These are phyloP conservation scores for Botrytis cinerea DNA, from an alignment of 2,329 filamentous ascomycete species.

Conservation along the genomic window DNA sequence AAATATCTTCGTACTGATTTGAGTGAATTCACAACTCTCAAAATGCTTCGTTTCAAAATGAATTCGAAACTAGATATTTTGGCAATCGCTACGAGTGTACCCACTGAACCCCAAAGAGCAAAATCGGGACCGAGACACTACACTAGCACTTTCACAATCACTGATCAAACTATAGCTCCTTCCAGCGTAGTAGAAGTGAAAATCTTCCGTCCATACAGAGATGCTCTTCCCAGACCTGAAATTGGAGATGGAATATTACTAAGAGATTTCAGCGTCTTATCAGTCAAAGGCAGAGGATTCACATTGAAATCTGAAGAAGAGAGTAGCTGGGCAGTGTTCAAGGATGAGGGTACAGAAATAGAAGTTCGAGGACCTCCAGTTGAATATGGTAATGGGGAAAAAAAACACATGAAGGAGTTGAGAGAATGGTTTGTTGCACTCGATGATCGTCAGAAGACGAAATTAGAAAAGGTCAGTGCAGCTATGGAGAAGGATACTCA, in stretches of 20 bases:
- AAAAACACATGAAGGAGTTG: slow-evolving; percentile 51
- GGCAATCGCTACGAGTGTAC: slow-evolving; percentile 55
- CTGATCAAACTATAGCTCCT: slow-evolving; percentile 57
- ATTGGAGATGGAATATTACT: slow-evolving; percentile 61
- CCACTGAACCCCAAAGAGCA: slow-evolving; percentile 54
- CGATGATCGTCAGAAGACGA: slow-evolving; percentile 40
- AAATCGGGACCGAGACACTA: slow-evolving; percentile 61
- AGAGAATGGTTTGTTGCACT: slow-evolving; percentile 50
- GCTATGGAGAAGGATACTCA: neutral
- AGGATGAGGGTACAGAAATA: slow-evolving; percentile 45
- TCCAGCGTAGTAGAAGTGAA: slow-evolving; percentile 55
- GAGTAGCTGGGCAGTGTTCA: slow-evolving; percentile 65
- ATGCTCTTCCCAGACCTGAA: slow-evolving; percentile 56
- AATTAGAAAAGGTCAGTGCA: slow-evolving; percentile 4
- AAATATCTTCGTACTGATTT: slow-evolving; percentile 45
- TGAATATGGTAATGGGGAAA: slow-evolving; percentile 55
- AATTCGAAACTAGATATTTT: slow-evolving; percentile 55
- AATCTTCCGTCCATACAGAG: slow-evolving; percentile 59
- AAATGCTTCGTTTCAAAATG: slow-evolving; percentile 52
- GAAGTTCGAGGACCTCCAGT: slow-evolving; percentile 62
- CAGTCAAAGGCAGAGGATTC: slow-evolving; percentile 56
- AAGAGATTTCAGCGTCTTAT: slow-evolving; percentile 55
- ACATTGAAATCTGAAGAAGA: slow-evolving; percentile 52
- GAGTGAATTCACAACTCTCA: slow-evolving; percentile 55
- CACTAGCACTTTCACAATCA: slow-evolving; percentile 58